These are phyloP conservation scores for Stemphylium lycopersici DNA, from an alignment of 2,329 filamentous ascomycete species.

Conservation along the genomic window DNA sequence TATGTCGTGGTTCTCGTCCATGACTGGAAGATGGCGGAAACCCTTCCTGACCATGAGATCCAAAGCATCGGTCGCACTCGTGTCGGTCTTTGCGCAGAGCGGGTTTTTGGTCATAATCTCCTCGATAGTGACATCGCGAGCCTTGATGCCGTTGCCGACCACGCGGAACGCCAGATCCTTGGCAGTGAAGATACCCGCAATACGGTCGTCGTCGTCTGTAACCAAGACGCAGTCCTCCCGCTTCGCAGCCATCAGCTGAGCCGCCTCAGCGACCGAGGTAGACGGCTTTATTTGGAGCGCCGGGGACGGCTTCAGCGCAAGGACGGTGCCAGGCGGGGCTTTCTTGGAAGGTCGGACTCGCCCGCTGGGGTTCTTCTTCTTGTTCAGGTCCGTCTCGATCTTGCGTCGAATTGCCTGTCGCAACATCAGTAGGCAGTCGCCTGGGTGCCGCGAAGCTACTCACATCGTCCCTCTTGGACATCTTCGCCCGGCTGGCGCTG, in stretches of 20 bases:
- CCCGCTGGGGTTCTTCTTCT: slow-evolving; percentile 84
- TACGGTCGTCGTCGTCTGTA: slow-evolving; percentile 96
- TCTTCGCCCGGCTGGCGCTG: slow-evolving; percentile 93
- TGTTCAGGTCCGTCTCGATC: slow-evolving; percentile 96
- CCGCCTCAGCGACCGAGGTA: slow-evolving; percentile 93
- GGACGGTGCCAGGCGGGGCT: slow-evolving; percentile 92
- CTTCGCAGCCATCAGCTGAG: slow-evolving; percentile 98
- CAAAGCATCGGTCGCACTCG: slow-evolving; percentile 94
- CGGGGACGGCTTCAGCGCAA: slow-evolving; percentile 92
- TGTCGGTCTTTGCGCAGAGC: slow-evolving; percentile 94
- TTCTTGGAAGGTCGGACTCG: slow-evolving; percentile 87
- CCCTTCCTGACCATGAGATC: slow-evolving; percentile 99
- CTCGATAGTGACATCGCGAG: slow-evolving; percentile 87
- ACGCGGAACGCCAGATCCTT: slow-evolving; percentile 98
- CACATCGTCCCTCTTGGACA: slow-evolving; percentile 98
- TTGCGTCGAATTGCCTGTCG: slow-evolving; percentile 90
- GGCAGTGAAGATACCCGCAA: slow-evolving; percentile 97
- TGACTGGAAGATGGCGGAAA: slow-evolving; percentile 95
- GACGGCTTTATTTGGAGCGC: slow-evolving; percentile 96
- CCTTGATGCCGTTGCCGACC: slow-evolving; percentile 87
- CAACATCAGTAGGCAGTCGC: slow-evolving; percentile 10
- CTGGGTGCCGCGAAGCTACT: slow-evolving; percentile 40
- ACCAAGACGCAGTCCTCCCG: slow-evolving; percentile 97
- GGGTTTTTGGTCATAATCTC: slow-evolving; percentile 99
- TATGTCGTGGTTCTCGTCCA: slow-evolving; percentile 99